Conservation (phyloP, 148 eudicot species). For the Nyssa sinensis region DNA sequence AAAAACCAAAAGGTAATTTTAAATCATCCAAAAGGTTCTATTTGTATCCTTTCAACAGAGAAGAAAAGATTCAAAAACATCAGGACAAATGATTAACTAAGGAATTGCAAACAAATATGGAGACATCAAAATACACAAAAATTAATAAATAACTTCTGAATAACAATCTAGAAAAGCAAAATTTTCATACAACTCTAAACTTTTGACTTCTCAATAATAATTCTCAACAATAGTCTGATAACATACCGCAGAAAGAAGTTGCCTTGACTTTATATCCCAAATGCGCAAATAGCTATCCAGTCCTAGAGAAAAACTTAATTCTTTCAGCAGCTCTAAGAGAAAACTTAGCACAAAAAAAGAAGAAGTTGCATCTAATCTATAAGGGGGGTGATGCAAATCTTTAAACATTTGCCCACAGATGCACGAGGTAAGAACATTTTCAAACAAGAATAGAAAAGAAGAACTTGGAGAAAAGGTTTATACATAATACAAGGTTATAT, state of each 20-base stretch:
- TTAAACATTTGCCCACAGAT: neutral
- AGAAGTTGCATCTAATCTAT: neutral
- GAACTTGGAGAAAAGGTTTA: too few relatives aligned
- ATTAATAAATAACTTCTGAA: too few relatives aligned
- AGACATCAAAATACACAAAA: too few relatives aligned
- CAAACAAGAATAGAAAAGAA: neutral
- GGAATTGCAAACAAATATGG: too few relatives aligned
- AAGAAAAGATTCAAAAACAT: too few relatives aligned
- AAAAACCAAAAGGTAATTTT: too few relatives aligned
- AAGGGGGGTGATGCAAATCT: neutral
- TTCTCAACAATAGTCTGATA: constrained; percentile 1
- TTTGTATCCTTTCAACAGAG: too few relatives aligned
- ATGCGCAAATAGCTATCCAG: constrained; percentile 90
- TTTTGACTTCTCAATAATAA: neutral
- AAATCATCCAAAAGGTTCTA: too few relatives aligned
- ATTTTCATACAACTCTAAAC: neutral
- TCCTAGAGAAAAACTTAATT: constrained; percentile 39
- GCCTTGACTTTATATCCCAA: constrained; percentile 85
- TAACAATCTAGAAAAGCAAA: neutral
- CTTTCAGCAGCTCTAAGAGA: constrained; percentile 4
- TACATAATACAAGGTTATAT: neutral
- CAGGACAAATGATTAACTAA: too few relatives aligned
- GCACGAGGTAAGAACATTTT: too few relatives aligned
- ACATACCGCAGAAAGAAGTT: constrained; percentile 92
- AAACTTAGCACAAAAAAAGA: neutral